These are phyloP conservation scores for Beauveria asiatica DNA, from an alignment of 2,329 filamentous ascomycete genomes.

Conservation along the genomic window DNA sequence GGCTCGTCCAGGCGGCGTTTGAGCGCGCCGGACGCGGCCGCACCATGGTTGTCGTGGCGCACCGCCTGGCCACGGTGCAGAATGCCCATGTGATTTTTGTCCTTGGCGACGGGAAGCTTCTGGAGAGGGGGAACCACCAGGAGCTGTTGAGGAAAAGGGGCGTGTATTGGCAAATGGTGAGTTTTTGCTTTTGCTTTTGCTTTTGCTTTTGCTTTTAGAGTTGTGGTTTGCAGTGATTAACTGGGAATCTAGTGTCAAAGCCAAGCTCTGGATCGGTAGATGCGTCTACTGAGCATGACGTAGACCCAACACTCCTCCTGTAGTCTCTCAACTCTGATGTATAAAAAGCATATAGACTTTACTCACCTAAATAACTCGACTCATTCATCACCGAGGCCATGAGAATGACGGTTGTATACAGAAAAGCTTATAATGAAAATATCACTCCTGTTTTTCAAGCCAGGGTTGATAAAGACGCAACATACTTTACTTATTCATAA, in stretches of 20 bases:
- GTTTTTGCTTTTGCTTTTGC: slow-evolving; percentile 16
- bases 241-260: slow-evolving; percentile 41
- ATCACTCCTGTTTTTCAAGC: neutral
- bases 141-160: slow-evolving; percentile 44
- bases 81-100: slow-evolving; percentile 77
- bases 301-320: neutral
- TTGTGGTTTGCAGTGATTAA: slow-evolving; percentile 17
- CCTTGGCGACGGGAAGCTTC: slow-evolving; percentile 53
- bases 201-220: too few relatives aligned
- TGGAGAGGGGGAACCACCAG: slow-evolving; percentile 44
- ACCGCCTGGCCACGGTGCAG: slow-evolving; percentile 67
- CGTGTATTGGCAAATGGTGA: slow-evolving; percentile 51
- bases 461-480: neutral
- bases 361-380: too few relatives aligned
- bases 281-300: neutral
- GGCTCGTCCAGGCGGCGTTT: slow-evolving; percentile 58
- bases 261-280: slow-evolving; percentile 45
- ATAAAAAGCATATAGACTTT: neutral
- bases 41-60: slow-evolving; percentile 69
- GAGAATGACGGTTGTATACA: neutral
- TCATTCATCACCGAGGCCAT: too few relatives aligned
- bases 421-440: too few relatives aligned
- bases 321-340: neutral
- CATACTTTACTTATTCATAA: too few relatives aligned
- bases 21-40: slow-evolving; percentile 51